Base-by-base conservation (phyloP, 371 early-diverging fungal species). In the Synchytrium microbalum region DNA sequence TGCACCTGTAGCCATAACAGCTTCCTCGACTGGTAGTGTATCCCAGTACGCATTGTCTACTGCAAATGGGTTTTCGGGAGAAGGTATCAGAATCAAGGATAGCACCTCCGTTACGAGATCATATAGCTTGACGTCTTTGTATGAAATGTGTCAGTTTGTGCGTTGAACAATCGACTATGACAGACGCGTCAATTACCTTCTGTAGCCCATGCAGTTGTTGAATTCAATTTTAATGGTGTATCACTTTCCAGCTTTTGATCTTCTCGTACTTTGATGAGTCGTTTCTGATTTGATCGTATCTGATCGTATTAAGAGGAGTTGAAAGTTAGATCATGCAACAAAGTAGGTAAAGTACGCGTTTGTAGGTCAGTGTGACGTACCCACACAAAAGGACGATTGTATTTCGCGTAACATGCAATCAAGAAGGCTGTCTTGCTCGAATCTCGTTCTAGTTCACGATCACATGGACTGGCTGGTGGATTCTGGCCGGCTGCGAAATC, bases 391-490 rank as follows among this genome's bases (percentile, higher is more conserved):
- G 57, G 57, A 10, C 57, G 5, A 16, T 29, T 29, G n/a, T 56
- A 56, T n/a, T 29, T 56, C n/a, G 57, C 57, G n/a, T 56, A 56
- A 25, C 57, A 25, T 25, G 30, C 57, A 10, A 56, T 29, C n/a
- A 56, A 29, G 26, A 56, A 27, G 5, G 57, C 57, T 27, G 57
- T 27, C n/a, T 56, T 56, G 5, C 10, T 10, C 10, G n/a, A 5
- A 56, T 29, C 57, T 56, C 30, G 5, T 56, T 29, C 26, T 5
- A 27, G 27, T 56, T 29, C 57, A 25, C 30, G 57, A 27, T 56
- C 57, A 29, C 57, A 56, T 27, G 57, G 57, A 56, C 57, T 56
- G 5, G 57, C 57, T 27, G 57, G 57, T 56, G 57, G 57, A 10
- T 10, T 27, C 10, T 10, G 27, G n/a, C n/a, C 46, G 5, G 46